Percentiles rank a stretch among this genome's conserved stretches.
phyloP scores from a whole-genome alignment of 495 filamentous ascomycete species.

The Podospora anserina region DNA sequence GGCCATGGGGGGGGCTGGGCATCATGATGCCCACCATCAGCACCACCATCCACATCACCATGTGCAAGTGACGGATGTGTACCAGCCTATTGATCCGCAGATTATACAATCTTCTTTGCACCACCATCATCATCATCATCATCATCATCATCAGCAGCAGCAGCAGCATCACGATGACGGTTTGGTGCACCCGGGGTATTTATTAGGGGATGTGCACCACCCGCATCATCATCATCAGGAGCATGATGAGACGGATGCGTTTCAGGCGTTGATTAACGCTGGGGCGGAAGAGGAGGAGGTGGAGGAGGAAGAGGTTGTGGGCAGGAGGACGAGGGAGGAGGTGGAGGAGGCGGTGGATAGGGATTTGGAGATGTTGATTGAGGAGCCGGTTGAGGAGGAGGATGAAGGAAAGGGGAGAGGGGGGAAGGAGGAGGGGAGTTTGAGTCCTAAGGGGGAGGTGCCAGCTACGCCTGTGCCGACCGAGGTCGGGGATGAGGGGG shows the following conservation, averaged over 20 bases:
- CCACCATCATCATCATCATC: constrained; percentile 14
- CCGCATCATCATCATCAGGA: constrained; percentile 25
- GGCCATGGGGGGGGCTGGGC: constrained; percentile 13
- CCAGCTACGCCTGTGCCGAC: neutral
- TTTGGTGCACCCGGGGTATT: constrained; percentile 11
- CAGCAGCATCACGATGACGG: constrained; percentile 19
- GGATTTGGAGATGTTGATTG: constrained; percentile 55
- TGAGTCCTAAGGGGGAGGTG: neutral
- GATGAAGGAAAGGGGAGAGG: constrained; percentile 25
- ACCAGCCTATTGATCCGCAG: constrained; percentile 51
- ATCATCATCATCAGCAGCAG: constrained; percentile 19
- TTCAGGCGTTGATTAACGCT: constrained; percentile 45
- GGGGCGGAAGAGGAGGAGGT: constrained; percentile 22
- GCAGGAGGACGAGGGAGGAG: constrained; percentile 10
- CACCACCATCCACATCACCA: constrained; percentile 20
- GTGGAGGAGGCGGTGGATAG: constrained; percentile 39
- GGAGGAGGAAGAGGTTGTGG: neutral
- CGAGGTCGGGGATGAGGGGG: neutral
- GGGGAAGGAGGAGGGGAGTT: neutral
- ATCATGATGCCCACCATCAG: constrained; percentile 19
- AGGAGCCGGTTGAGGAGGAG: constrained; percentile 34
- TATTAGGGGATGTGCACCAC: constrained; percentile 7
- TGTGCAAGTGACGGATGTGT: constrained; percentile 22
- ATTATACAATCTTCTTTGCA: constrained; percentile 41
- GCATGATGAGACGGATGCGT: constrained; percentile 34